Percentiles rank a stretch among this genome's conserved stretches.
Evolutionary conservation across 2,329 filamentous ascomycete genomes (phyloP).

Genomic region (Scolecobasidium constrictum): DNA sequence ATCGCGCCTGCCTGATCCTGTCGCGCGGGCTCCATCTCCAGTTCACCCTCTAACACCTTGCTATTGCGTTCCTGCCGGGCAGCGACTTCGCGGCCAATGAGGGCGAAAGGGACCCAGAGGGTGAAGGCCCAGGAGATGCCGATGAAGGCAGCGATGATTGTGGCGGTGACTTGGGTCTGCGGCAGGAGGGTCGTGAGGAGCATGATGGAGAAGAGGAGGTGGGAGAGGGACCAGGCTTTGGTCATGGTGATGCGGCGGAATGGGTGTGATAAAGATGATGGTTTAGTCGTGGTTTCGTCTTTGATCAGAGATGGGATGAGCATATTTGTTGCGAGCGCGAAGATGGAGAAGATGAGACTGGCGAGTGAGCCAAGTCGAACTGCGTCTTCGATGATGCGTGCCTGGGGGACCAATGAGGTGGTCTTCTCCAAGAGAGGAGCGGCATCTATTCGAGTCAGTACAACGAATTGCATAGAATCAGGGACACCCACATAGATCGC

Average conservation of each 20-base stretch:
- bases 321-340: conserved; percentile 5
- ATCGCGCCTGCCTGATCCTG: conserved; percentile 13
- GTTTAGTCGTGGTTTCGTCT: conserved; percentile 2
- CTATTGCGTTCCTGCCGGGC: conserved; percentile 4
- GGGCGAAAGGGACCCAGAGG: conserved; percentile 20
- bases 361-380: conserved; percentile 6
- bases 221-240: conserved; percentile 1
- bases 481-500: conserved; percentile 5
- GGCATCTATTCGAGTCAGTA: conserved; percentile 3
- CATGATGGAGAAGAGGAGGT: conserved; percentile 5
- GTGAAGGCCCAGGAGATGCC: conserved; percentile 22
- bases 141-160: conserved; percentile 4
- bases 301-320: conserved; percentile 9
- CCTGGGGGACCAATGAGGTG: neutral
- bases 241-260: neutral
- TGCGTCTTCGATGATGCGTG: conserved; percentile 7
- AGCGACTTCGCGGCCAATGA: conserved; percentile 18
- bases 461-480: too few species aligned
- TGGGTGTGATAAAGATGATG: neutral
- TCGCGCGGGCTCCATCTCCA: conserved; percentile 9
- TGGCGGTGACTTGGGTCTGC: conserved; percentile 1
- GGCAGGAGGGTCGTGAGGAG: conserved; percentile 6
- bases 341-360: conserved; percentile 5
- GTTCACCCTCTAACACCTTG: conserved; percentile 1
- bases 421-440: conserved; percentile 6